Evolutionary conservation across 2,329 filamentous ascomycete genomes (phyloP), one percentile per base, ranked within the genome.

Genomic region (Ramularia collo-cygni): DNA sequence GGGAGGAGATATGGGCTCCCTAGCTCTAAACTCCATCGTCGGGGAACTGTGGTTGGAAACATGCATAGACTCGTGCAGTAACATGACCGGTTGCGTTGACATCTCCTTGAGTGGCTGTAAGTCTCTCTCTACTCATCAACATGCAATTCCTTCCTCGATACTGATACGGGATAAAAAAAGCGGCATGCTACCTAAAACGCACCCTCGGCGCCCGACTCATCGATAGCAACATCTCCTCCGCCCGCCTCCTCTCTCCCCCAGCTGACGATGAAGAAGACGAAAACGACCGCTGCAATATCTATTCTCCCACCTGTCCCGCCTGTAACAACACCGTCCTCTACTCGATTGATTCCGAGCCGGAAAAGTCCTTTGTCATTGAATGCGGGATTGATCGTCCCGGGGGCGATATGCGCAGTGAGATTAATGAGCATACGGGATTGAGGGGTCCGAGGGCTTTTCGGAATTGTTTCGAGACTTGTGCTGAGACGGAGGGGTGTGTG

Each of bases 321-420:
- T 46, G 44, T 6, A 42, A 56, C 24, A 43, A 41, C 4, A 51
- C 37, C 14, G 47, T 38, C 4, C 48, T 55, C 32, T 43, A 40
- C 12, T n/a, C n/a, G n/a, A n/a, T n/a, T n/a, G n/a, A n/a, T n/a
- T n/a, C n/a, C n/a, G n/a, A n/a, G 10, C 21, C 21, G 21, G 10
- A 24, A 10, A 24, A 24, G 21, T 24, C 10, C 21, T 24, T 10
- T 10, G 6, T 24, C 17, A 47, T 59, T 15, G 49, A 53, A 15
- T 60, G 58, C 38, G 51, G 52, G 13, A 46, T 52, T 9, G 58
- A 60, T 26, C 50, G 56, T 29, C 31, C 43, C 2, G 57, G 46
- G 2, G 55, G 53, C 13, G 51, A 55, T 37, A 47, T 59, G 40
- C 36, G 24, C 6, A 42, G 15, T 7, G 36, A 35, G 2, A 44